Evolutionary conservation across 1,284 basidiomycete species (phyloP).

Genomic region (Sutorius eximius): DNA sequence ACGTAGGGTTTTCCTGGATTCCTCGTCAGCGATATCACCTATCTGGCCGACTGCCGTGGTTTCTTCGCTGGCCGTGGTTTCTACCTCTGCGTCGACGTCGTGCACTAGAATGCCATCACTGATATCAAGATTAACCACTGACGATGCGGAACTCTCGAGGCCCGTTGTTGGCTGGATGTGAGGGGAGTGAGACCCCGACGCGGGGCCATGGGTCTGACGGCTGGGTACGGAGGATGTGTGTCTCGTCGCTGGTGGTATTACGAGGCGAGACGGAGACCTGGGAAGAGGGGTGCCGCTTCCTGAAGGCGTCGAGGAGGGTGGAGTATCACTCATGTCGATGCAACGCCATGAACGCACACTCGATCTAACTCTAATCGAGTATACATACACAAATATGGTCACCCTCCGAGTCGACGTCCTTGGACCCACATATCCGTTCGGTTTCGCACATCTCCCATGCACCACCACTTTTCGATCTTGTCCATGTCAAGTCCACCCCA

Average conservation of each 20-base stretch:
- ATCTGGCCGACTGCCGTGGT: conserved; percentile 46
- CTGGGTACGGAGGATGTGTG: conserved; percentile 44
- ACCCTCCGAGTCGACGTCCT: conserved; percentile 40
- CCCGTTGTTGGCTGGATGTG: conserved; percentile 36
- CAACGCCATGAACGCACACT: conserved; percentile 2
- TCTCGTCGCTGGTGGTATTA: conserved; percentile 43
- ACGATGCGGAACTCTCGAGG: conserved; percentile 65
- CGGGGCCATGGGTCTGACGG: conserved; percentile 44
- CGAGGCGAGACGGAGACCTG: conserved; percentile 43
- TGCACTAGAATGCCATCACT: conserved; percentile 65
- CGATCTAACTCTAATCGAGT: conserved; percentile 4
- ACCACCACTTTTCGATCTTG: conserved; percentile 87
- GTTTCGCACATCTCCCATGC: conserved; percentile 69
- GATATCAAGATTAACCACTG: conserved; percentile 60
- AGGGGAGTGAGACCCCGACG: conserved; percentile 25
- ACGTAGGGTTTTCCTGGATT: conserved; percentile 61
- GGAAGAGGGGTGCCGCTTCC: conserved; percentile 36
- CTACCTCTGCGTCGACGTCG: conserved; percentile 59
- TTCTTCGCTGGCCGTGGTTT: conserved; percentile 51
- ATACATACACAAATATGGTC: conserved; percentile 22
- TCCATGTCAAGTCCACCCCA: conserved; percentile 44
- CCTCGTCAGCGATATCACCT: conserved; percentile 47
- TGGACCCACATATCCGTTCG: conserved; percentile 72
- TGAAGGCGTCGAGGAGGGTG: conserved; percentile 38
- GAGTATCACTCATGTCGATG: conserved; percentile 22